These are phyloP conservation scores for Trichoderma atroviride DNA, from an alignment of 2,329 filamentous ascomycete genomes.

Conservation along the genomic window DNA sequence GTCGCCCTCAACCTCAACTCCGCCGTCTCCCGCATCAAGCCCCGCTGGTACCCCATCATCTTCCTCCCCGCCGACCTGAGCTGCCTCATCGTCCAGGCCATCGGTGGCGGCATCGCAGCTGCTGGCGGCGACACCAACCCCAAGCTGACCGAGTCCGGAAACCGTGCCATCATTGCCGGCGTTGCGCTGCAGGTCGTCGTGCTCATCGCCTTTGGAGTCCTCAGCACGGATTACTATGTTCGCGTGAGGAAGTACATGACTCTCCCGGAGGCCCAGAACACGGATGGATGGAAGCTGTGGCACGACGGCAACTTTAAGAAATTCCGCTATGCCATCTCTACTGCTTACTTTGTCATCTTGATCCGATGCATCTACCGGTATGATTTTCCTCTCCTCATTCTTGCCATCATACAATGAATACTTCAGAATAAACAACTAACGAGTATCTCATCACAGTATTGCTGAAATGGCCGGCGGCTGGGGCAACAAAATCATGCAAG, in stretches of 20 bases:
- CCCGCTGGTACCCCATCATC: constrained; percentile 57
- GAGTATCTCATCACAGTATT: constrained; percentile 45
- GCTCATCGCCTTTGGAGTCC: constrained; percentile 48
- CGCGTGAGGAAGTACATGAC: constrained; percentile 46
- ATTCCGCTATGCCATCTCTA: constrained; percentile 49
- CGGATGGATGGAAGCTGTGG: constrained; percentile 46
- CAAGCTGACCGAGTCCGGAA: constrained; percentile 48
- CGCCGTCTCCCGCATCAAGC: constrained; percentile 53
- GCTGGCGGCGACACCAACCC: constrained; percentile 46
- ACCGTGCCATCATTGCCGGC: constrained; percentile 57
- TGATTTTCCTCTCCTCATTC: constrained; percentile 40
- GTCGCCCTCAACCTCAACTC: constrained; percentile 54
- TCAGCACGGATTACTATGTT: constrained; percentile 50
- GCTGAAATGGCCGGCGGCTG: constrained; percentile 67
- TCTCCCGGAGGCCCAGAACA: constrained; percentile 34
- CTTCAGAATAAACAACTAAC: background rate
- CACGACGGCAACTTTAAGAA: constrained; percentile 45
- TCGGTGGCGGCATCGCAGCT: constrained; percentile 59
- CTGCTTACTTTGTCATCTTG: constrained; percentile 51
- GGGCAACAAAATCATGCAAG: constrained; percentile 65
- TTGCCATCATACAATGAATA: background rate
- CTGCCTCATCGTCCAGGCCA: constrained; percentile 61
- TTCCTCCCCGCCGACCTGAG: constrained; percentile 63
- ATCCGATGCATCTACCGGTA: constrained; percentile 59
- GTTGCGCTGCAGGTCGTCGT: constrained; percentile 58